Conservation (phyloP, 441 rosid genomes). For the Rhodomyrtus psidioides region DNA sequence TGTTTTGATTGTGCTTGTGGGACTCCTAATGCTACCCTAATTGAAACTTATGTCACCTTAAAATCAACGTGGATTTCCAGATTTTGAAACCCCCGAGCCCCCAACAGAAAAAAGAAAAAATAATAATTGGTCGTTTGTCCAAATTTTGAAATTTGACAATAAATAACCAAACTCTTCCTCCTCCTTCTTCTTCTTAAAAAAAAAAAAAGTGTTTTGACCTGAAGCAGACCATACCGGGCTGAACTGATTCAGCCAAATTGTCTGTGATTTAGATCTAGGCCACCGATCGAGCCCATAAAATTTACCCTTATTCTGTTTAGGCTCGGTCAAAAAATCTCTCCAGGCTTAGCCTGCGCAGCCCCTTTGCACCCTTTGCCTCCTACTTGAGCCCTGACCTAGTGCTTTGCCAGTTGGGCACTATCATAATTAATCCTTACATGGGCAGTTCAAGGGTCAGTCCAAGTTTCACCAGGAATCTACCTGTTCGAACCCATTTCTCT, state of each 20-base stretch:
- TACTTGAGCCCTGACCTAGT: too few relatives aligned
- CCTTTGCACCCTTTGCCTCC: too few relatives aligned
- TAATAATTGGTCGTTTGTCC: not conserved
- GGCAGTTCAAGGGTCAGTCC: too few relatives aligned
- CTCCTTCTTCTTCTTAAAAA: too few relatives aligned
- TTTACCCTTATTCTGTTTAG: not conserved
- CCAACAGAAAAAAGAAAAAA: too few relatives aligned
- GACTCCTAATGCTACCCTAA: not conserved
- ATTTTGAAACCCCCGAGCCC: too few relatives aligned
- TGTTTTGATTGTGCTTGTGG: not conserved
- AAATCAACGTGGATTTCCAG: not conserved
- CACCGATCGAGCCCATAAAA: not conserved
- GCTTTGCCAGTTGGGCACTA: too few relatives aligned
- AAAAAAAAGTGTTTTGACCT: too few relatives aligned
- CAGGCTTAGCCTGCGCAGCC: not conserved
- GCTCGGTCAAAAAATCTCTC: not conserved
- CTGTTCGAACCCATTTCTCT: too few relatives aligned
- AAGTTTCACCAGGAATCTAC: too few relatives aligned
- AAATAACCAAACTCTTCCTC: not conserved
- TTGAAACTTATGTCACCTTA: not conserved
- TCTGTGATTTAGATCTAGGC: not conserved
- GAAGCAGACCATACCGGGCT: not conserved
- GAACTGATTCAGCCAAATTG: not conserved
- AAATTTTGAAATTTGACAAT: not conserved
- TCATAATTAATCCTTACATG: too few relatives aligned